phyloP scores from a whole-genome alignment of 108 stramenopile genomes.

The Skeletonema marinoi region DNA sequence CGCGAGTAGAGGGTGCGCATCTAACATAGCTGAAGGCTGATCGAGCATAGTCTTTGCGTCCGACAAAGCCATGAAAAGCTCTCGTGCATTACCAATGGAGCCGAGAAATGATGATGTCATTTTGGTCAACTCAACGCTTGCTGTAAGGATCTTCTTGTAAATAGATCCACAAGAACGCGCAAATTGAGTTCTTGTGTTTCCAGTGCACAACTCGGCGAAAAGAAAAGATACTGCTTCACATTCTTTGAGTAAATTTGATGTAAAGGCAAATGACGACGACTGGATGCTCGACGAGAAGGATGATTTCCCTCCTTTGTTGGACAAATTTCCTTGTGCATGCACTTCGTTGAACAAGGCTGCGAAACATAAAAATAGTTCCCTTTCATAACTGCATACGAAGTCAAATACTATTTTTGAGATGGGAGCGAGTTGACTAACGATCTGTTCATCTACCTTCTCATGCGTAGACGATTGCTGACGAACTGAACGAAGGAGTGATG shows the following conservation, averaged over 20 bases:
- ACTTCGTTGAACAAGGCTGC: conserved; percentile 22
- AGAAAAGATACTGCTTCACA: conserved; percentile 12
- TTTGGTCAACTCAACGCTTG: conserved; percentile 27
- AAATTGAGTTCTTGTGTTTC: conserved; percentile 26
- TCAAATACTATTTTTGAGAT: conserved; percentile 25
- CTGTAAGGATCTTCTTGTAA: conserved; percentile 24
- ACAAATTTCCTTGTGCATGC: conserved; percentile 1
- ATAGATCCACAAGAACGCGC: conserved; percentile 11
- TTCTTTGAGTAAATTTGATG: conserved; percentile 37
- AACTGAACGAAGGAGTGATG: conserved; percentile 32
- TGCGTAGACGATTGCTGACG: conserved; percentile 20
- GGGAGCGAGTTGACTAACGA: conserved; percentile 23
- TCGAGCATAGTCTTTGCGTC: conserved; percentile 27
- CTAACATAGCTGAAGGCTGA: conserved; percentile 33
- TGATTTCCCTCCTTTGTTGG: conserved; percentile 4
- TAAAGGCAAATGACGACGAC: conserved; percentile 38
- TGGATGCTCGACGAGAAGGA: conserved; percentile 34
- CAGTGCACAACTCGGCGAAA: conserved; percentile 39
- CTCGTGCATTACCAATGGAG: conserved; percentile 66
- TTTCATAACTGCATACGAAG: conserved; percentile 38
- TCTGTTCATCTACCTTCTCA: conserved; percentile 26
- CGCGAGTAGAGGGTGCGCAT: conserved; percentile 43
- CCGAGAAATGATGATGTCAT: conserved; percentile 53
- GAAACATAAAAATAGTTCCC: conserved; percentile 39
- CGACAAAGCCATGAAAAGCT: conserved; percentile 58